Evolutionary conservation across 768 basidiomycete species (phyloP).

Genomic region (Tylopilus rubrobrunneus): DNA sequence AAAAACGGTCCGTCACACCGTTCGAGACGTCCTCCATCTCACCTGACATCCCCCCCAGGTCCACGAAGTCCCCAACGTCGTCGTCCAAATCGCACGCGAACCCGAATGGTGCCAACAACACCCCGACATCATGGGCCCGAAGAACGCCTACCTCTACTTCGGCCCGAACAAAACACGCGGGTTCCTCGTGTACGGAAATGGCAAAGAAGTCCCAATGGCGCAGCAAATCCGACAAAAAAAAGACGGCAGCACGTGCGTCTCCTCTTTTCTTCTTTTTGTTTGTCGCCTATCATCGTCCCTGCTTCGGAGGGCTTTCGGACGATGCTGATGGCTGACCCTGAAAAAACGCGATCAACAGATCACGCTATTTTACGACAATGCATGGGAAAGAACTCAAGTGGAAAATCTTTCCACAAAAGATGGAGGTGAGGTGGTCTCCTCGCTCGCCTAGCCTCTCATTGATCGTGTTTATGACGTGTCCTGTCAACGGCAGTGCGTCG

Average conservation of each 20-base stretch:
- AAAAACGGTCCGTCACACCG: constrained; percentile 16
- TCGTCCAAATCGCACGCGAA: constrained; percentile 65
- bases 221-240: constrained; percentile 54
- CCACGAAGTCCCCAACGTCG: constrained; percentile 52
- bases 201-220: constrained; percentile 52
- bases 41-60: constrained; percentile 36
- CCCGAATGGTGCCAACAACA: constrained; percentile 63
- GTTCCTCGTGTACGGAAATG: constrained; percentile 67
- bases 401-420: constrained; percentile 55
- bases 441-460: background rate
- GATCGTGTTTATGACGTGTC: background rate
- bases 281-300: background rate
- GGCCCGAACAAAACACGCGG: constrained; percentile 62
- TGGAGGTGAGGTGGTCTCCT: constrained; percentile 52
- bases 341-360: constrained; percentile 36
- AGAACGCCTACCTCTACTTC: constrained; percentile 70
- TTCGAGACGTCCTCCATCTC: background rate
- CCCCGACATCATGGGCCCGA: constrained; percentile 75
- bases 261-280: background rate
- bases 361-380: constrained; percentile 70
- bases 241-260: constrained; percentile 59
- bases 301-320: background rate
- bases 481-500: constrained; percentile 48
- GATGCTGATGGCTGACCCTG: background rate
- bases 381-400: constrained; percentile 74